A percentile compares a stretch with the other conserved stretches of the same genome.
Evolutionary conservation across 805 yeast genomes (phyloP).

Genomic region (Candida ascalaphidarum): DNA sequence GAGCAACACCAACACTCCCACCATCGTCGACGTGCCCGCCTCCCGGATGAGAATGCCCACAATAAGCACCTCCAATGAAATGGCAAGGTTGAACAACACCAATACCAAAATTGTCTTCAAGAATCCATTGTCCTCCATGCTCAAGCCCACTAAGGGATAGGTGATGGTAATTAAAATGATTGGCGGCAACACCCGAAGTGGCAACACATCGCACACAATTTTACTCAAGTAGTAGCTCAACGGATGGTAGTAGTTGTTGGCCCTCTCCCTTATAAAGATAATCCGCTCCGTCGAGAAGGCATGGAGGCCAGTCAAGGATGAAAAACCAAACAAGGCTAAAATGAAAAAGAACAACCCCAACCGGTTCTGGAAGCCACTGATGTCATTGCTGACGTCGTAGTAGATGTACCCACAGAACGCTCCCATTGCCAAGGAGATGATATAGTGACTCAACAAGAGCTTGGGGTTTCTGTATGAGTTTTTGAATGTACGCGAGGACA

Average conservation of each 20-base stretch:
- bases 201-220: conserved; percentile 85
- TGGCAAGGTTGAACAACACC: conserved; percentile 77
- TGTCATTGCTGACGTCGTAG: conserved; percentile 76
- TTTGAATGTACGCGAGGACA: conserved; percentile 83
- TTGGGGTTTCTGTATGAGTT: conserved; percentile 90
- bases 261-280: conserved; percentile 85
- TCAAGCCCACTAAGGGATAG: conserved; percentile 86
- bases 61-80: conserved; percentile 75
- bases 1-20: conserved; percentile 75
- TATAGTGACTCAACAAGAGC: conserved; percentile 76
- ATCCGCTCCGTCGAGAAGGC: conserved; percentile 84
- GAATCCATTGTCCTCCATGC: conserved; percentile 68
- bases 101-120: conserved; percentile 60
- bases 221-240: conserved; percentile 78
- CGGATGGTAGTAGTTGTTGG: conserved; percentile 90
- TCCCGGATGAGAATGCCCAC: conserved; percentile 85
- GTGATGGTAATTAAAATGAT: conserved; percentile 67
- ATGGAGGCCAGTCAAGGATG: conserved; percentile 85
- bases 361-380: conserved; percentile 94
- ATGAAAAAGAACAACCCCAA: conserved; percentile 89
- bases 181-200: conserved; percentile 90
- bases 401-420: conserved; percentile 80
- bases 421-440: conserved; percentile 69
- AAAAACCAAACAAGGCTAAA: conserved; percentile 87
- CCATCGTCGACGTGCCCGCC: conserved; percentile 85